Evolutionary conservation across 148 eudicot species (phyloP), one percentile per base, ranked within the genome.

Genomic region (Rhododendron mucronatum): DNA sequence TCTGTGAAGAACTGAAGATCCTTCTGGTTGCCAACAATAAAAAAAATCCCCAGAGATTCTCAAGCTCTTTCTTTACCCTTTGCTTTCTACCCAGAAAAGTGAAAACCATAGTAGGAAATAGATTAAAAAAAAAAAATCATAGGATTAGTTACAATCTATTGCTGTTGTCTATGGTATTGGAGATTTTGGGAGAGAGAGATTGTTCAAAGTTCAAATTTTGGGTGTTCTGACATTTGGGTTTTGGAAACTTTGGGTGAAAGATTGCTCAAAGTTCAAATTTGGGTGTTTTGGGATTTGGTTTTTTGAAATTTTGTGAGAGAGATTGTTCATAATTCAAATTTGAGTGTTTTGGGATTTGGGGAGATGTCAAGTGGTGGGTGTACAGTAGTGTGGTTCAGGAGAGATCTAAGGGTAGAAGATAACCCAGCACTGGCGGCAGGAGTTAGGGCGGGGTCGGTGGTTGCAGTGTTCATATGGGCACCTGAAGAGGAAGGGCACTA

Each of bases 361-460:
- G 85, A 85, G 88, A 94, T 93, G 98, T 81, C 90, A 59, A 88
- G 91, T 41, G 90, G 88, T 59, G 92, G 93, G 41, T 88, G 98
- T 86, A 97, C 94, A 87, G 92, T 97, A 91, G 99, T 97, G 26
- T 97, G 99, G 99, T 91, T 97, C n/a, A 95, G 99, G 82, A 95
- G 98, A 88, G 99, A 97, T 93, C 90, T 97, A 50, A 93, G 99
- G 86, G 92, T 97, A 1, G 99, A 97, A 78, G 99, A 97, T 85
- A 97, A 97, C 84, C 99, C 99, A 35, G 99, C 99, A 4, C 59
- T 97, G 28, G 89, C 95, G 11, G 98, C 98, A 14, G 99, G 92
- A 12, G 98, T 95, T 0, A 93, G 99, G 73, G 92, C 93, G 10
- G 99, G 99, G 4, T 86, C 93, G 21, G 98, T 95, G 65, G 77